These are phyloP conservation scores for Trichoderma pleuroti DNA, from an alignment of 2,329 filamentous ascomycete species.

Conservation along the genomic window DNA sequence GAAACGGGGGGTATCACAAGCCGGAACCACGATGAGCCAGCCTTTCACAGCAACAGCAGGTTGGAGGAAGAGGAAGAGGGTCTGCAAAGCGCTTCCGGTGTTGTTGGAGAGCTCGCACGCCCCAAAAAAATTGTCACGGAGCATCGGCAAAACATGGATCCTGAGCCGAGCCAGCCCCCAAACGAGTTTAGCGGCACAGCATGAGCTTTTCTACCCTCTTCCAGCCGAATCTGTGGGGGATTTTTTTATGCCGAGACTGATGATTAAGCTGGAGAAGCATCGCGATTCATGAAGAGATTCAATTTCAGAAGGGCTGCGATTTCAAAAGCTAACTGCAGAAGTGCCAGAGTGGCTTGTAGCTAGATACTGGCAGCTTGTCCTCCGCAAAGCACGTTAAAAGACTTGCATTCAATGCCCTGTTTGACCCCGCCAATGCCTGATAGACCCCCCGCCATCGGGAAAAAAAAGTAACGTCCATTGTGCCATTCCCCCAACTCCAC, in stretches of 20 bases:
- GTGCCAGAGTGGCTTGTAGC: neutral
- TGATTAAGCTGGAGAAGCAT: neutral
- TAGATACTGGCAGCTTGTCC: neutral
- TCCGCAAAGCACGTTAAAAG: neutral
- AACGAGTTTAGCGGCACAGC: conserved; percentile 29
- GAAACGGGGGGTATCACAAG: conserved; percentile 29
- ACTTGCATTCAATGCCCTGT: neutral
- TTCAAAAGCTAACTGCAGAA: neutral
- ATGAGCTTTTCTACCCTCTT: conserved; percentile 36
- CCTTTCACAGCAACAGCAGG: conserved; percentile 2
- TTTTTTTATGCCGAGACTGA: conserved; percentile 3
- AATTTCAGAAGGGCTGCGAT: neutral
- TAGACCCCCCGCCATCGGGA: neutral
- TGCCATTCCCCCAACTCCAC: neutral
- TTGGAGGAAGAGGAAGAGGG: conserved; percentile 20
- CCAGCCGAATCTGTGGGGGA: conserved; percentile 32
- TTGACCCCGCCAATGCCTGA: conserved; percentile 4
- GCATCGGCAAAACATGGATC: conserved; percentile 40
- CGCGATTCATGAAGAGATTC: neutral
- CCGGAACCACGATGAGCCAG: conserved; percentile 24
- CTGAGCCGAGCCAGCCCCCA: conserved; percentile 30
- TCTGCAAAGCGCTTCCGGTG: conserved; percentile 22
- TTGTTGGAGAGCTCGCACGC: conserved; percentile 22
- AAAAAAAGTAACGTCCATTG: neutral
- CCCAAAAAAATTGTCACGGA: conserved; percentile 42